Evolutionary conservation across 148 eudicot genomes (phyloP).

Genomic region (Rhododendron ferrugineum): DNA sequence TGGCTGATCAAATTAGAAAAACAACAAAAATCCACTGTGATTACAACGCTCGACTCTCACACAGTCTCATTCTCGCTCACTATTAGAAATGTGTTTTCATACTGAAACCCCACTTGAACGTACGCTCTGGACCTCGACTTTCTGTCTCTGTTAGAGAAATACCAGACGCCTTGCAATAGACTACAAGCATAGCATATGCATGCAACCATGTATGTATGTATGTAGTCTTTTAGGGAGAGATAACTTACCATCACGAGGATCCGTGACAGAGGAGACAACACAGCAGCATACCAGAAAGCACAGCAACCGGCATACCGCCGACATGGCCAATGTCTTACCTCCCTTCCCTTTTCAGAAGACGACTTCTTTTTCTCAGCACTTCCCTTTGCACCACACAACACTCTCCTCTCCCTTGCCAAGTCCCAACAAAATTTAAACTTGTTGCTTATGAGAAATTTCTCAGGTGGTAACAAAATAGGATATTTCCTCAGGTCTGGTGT

Average conservation of each 20-base stretch:
- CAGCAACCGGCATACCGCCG: slow-evolving; percentile 25
- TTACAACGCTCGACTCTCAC: not conserved
- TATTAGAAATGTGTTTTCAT: not conserved
- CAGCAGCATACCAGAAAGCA: slow-evolving; percentile 13
- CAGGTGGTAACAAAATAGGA: not conserved
- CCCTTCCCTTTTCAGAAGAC: not conserved
- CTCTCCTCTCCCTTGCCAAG: not conserved
- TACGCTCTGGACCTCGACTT: not conserved
- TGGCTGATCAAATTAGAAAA: too few relatives aligned
- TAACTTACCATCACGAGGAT: slow-evolving; percentile 55
- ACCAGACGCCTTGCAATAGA: too few relatives aligned
- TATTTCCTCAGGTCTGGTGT: not conserved
- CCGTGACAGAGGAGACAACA: slow-evolving; percentile 37
- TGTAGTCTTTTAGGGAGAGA: not conserved
- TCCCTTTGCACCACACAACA: not conserved
- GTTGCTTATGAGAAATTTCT: not conserved
- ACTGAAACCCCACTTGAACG: not conserved
- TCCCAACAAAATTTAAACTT: not conserved
- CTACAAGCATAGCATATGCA: not conserved
- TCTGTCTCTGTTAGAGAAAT: not conserved
- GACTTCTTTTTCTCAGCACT: not conserved
- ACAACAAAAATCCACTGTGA: not conserved
- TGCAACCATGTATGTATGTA: not conserved
- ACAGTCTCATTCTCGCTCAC: not conserved
- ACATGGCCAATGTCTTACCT: not conserved